Base-by-base conservation (phyloP, 31 red algal genomes). In the Porphyra umbilicalis region DNA sequence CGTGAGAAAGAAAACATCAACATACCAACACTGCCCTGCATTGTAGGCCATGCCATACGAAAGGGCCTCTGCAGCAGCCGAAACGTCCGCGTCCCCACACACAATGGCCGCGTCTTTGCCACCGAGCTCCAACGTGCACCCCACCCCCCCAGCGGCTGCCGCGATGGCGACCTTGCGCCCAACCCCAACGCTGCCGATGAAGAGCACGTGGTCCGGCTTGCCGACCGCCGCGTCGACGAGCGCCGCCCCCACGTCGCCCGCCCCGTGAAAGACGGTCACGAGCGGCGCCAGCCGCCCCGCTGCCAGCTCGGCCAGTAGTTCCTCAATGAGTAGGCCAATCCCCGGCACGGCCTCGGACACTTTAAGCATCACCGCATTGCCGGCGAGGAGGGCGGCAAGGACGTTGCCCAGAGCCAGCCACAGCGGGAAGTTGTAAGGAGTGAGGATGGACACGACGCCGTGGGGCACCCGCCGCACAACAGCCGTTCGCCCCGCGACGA, bases 371-470 rank as follows among this genome's bases (percentile, higher is more conserved):
- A 99, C 76, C 13, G 97, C 93, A 86, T 94, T 96, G 29, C 97
- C 97, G n/a, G 97, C 79, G 81, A 96, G 94, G 32, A 99, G 39
- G 29, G 91, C 88, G 29, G 97, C 85, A 20, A 93, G 77, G 11
- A 96, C 78, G 8, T 91, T 91, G 81, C 94, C 94, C 76, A 96
- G 78, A 2, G 96, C 78, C 82, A 96, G 96, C 85, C 94, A 91
- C 20, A 99, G 83, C 20, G 97, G 97, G 78, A 96, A 99, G 82
- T 99, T 99, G 94, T 94, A 99, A 32, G 97, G 97, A 13, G 93
- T 92, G 78, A 99, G 94, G 9, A 92, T 94, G 30, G 80, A 94
- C 74, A 99, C 92, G 0, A 99, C 94, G 11, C 97, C 97, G 16
- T 96, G 78, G 25, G 97, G 97, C 85, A 89, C 87, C 78, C 89